Percentiles rank a stretch among this genome's conserved stretches.
Conservation (phyloP, 2,329 filamentous ascomycete species). For the Talaromyces amestolkiae region DNA sequence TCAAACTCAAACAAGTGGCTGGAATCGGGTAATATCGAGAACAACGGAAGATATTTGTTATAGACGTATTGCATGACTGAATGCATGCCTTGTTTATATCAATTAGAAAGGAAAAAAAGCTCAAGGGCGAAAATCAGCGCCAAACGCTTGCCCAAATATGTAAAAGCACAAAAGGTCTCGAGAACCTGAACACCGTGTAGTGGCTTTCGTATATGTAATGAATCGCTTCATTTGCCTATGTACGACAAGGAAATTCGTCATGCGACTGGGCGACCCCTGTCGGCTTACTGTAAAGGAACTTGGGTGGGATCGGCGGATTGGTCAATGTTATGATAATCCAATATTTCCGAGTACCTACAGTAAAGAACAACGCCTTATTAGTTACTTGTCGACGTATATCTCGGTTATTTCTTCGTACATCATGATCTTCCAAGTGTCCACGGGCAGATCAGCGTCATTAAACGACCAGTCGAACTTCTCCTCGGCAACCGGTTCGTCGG, state of each 20-base stretch:
- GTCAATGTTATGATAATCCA: slow-evolving; percentile 96
- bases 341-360: slow-evolving; percentile 91
- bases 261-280: neutral
- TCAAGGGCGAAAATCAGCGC: slow-evolving; percentile 4
- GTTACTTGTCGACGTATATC: neutral
- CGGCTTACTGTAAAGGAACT: slow-evolving; percentile 12
- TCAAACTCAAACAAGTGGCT: slow-evolving; percentile 4
- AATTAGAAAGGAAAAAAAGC: neutral
- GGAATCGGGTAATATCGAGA: slow-evolving; percentile 1
- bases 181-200: slow-evolving; percentile 11
- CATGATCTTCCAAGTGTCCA: slow-evolving; percentile 99
- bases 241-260: slow-evolving; percentile 8
- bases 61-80: slow-evolving; percentile 5
- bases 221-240: slow-evolving; percentile 10
- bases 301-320: slow-evolving; percentile 26
- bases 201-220: slow-evolving; percentile 11
- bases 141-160: slow-evolving; percentile 13
- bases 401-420: slow-evolving; percentile 63
- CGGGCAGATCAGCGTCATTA: slow-evolving; percentile 93
- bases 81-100: slow-evolving; percentile 2
- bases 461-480: slow-evolving; percentile 99
- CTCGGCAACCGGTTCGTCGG: slow-evolving; percentile 89
- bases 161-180: slow-evolving; percentile 11
- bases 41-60: neutral
- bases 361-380: slow-evolving; percentile 17